Conservation (phyloP, 345 rosid species). For the Physaria fendleri region DNA sequence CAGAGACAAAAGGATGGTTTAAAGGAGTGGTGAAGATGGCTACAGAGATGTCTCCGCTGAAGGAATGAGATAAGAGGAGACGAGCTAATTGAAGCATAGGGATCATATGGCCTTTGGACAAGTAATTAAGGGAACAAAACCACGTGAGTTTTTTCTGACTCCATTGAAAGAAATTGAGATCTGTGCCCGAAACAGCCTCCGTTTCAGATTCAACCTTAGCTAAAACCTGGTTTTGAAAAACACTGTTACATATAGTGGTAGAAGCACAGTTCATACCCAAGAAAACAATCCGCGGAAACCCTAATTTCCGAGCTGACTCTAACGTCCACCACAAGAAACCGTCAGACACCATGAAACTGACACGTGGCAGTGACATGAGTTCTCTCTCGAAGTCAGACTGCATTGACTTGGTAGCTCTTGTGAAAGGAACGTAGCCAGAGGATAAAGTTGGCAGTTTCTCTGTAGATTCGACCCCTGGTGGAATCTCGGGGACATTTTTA, state of each 20-base stretch:
- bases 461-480: neutral
- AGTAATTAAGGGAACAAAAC: conserved; percentile 3
- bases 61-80: neutral
- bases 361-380: neutral
- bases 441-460: neutral
- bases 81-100: conserved; percentile 5
- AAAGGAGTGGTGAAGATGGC: conserved; percentile 6
- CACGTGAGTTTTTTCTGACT: neutral
- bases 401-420: conserved; percentile 9
- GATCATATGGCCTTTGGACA: conserved; percentile 4
- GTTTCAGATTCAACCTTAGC: neutral
- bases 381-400: neutral
- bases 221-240: conserved; percentile 4
- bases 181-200: neutral
- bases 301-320: conserved; percentile 1
- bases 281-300: conserved; percentile 5
- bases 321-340: conserved; percentile 13
- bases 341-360: neutral
- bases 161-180: neutral
- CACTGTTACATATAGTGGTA: neutral
- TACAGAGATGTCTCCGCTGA: neutral
- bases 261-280: conserved; percentile 3
- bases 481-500: neutral
- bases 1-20: neutral
- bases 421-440: neutral